Percentiles rank a stretch among this genome's conserved stretches.
Conservation (phyloP, 1,284 basidiomycete genomes). For the Mycena sp. region DNA sequence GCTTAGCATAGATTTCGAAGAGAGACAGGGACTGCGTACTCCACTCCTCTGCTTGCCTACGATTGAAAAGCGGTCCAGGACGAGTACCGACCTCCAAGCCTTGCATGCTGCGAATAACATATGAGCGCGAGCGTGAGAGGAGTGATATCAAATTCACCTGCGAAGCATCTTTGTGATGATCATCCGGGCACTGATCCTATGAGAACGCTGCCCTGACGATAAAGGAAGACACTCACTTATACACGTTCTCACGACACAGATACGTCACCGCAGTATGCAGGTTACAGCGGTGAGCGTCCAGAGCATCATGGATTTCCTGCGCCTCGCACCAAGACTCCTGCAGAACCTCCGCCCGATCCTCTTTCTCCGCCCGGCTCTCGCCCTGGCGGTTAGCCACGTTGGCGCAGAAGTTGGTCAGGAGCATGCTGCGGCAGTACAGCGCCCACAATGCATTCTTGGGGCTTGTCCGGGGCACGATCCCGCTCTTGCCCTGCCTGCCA, state of each 20-base stretch:
- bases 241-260: conserved; percentile 74
- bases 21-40: conserved; percentile 20
- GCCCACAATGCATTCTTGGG: conserved; percentile 82
- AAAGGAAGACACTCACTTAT: conserved; percentile 61
- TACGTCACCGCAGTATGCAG: conserved; percentile 72
- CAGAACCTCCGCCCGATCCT: conserved; percentile 60
- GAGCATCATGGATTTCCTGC: conserved; percentile 67
- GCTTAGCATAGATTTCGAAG: conserved; percentile 35
- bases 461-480: conserved; percentile 67
- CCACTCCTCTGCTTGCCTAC: conserved; percentile 78
- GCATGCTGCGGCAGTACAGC: conserved; percentile 79
- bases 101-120: conserved; percentile 49
- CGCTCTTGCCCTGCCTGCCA: conserved; percentile 4
- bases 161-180: conserved; percentile 71
- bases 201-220: conserved; percentile 40
- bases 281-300: conserved; percentile 74
- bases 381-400: conserved; percentile 51
- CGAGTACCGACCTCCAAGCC: conserved; percentile 43
- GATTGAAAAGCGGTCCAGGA: conserved; percentile 62
- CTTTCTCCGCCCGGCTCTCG: conserved; percentile 16
- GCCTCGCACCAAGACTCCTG: conserved; percentile 69
- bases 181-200: conserved; percentile 65
- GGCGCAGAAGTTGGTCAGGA: conserved; percentile 74
- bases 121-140: conserved; percentile 21
- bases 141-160: conserved; percentile 53